Conservation (phyloP, 1,284 basidiomycete species). For the Ganoderma resinaceum region DNA sequence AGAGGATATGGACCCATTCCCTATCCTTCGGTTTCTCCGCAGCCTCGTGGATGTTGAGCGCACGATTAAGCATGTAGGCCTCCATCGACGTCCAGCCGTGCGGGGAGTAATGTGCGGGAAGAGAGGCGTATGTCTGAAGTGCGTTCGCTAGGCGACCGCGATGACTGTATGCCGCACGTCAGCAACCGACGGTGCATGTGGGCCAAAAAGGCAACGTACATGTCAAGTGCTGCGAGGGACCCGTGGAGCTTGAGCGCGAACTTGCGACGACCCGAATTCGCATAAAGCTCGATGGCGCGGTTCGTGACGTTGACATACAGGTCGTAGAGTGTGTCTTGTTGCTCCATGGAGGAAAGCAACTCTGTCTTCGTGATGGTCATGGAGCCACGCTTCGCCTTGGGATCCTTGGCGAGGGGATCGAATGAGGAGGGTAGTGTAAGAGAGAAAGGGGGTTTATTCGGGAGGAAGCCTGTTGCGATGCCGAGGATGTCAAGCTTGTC, state of each 20-base stretch:
- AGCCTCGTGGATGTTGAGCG: conserved; percentile 67
- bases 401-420: conserved; percentile 23
- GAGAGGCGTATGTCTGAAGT: conserved; percentile 72
- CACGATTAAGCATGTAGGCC: conserved; percentile 74
- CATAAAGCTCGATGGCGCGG: conserved; percentile 84
- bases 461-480: conserved; percentile 74
- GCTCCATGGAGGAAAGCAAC: conserved; percentile 66
- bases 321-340: conserved; percentile 72
- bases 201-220: conserved; percentile 58
- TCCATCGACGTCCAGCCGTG: conserved; percentile 82
- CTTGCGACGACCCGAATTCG: conserved; percentile 80
- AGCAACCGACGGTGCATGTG: neutral
- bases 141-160: conserved; percentile 69
- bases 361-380: conserved; percentile 66
- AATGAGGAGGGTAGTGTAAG: conserved; percentile 43
- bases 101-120: conserved; percentile 85
- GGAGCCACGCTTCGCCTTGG: conserved; percentile 38
- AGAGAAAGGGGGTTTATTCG: conserved; percentile 75
- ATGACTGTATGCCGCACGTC: conserved; percentile 52
- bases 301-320: conserved; percentile 80
- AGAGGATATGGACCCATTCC: conserved; percentile 77
- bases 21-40: conserved; percentile 63
- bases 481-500: conserved; percentile 85
- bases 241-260: conserved; percentile 87
- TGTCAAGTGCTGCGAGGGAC: conserved; percentile 84